Conservation (phyloP, 2,329 filamentous ascomycete genomes). For the Claviceps sorghi region DNA sequence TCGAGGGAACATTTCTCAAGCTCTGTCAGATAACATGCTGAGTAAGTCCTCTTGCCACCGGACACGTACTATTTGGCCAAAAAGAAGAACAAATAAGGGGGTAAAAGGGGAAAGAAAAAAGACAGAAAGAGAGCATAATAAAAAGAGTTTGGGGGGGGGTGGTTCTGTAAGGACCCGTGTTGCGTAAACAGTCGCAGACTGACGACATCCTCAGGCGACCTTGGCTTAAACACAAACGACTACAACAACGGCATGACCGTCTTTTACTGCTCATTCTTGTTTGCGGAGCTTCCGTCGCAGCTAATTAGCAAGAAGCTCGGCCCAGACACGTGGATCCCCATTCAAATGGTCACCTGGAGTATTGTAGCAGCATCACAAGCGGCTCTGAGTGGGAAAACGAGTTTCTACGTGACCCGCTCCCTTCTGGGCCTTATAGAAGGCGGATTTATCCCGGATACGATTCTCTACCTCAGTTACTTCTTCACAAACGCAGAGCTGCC, state of each 20-base stretch:
- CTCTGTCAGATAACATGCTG: slow-evolving; percentile 24
- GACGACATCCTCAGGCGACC: not conserved
- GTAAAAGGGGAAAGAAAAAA: not conserved
- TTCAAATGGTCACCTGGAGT: slow-evolving; percentile 26
- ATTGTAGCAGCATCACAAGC: slow-evolving; percentile 20
- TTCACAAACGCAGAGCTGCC: slow-evolving; percentile 19
- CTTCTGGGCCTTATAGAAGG: slow-evolving; percentile 37
- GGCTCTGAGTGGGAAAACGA: slow-evolving; percentile 13
- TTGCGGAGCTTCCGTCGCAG: slow-evolving; percentile 39
- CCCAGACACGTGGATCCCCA: slow-evolving; percentile 32
- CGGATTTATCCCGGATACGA: slow-evolving; percentile 41
- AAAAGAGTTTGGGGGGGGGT: no score
- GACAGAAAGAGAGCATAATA: not conserved
- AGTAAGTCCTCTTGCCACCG: not conserved
- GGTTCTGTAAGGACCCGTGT: not conserved
- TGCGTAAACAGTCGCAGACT: not conserved
- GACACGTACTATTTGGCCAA: not conserved
- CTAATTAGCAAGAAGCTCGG: slow-evolving; percentile 36
- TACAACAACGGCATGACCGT: slow-evolving; percentile 35
- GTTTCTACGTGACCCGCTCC: slow-evolving; percentile 19
- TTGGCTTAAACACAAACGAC: slow-evolving; percentile 15
- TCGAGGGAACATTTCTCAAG: slow-evolving; percentile 21
- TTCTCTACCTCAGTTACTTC: slow-evolving; percentile 19
- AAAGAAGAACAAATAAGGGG: no score
- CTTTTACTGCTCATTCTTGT: slow-evolving; percentile 32